Base-by-base conservation (phyloP, 768 basidiomycete species). In the Mrakia frigida region DNA sequence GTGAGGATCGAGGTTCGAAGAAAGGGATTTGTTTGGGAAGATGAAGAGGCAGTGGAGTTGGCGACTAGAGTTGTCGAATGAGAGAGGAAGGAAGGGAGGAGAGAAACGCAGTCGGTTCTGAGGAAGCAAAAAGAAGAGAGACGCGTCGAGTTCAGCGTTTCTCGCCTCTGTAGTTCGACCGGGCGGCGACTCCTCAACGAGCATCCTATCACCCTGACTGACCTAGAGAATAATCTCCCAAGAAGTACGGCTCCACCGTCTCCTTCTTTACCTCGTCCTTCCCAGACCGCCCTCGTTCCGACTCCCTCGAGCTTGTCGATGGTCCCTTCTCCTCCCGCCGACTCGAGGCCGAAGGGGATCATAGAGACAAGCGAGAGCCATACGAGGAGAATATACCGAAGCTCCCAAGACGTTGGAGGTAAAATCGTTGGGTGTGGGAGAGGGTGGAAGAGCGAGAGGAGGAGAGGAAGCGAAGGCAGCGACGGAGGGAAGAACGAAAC, bases 361-460 rank as follows among this genome's bases (percentile, higher is more conserved):
- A 92, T 93, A 85, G 92, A 91, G 68, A 97, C 90, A 33, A 99
- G 87, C 31, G 92, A 91, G n/a, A 98, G 86, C 96, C 96, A 98
- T 16, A 97, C 86, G 13, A 99, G 86, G 35, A 92, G 85, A 41
- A 91, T 86, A 81, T 95, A 94, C 77, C 93, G 90, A 71, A 93
- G 82, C 33, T 90, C 85, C 97, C 97, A 98, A 53, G 89, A 87
- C 13, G 82, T 80, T 6, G 79, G 76, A 5, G 74, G 50, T 0
- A 80, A 81, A 13, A 83, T 16, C 1, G 78, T 56, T 0, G 81
- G 80, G 73, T 85, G 84, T 28, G 85, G 85, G 50, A 85, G 61
- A 61, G 18, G 82, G 56, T 23, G 75, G n/a, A 92, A 87, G 80
- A 89, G 91, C 25, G 87, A 85, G 21, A 96, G 84, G 0, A 90